phyloP scores from a whole-genome alignment of 305 asterid genomes.

The Ajuga reptans region DNA sequence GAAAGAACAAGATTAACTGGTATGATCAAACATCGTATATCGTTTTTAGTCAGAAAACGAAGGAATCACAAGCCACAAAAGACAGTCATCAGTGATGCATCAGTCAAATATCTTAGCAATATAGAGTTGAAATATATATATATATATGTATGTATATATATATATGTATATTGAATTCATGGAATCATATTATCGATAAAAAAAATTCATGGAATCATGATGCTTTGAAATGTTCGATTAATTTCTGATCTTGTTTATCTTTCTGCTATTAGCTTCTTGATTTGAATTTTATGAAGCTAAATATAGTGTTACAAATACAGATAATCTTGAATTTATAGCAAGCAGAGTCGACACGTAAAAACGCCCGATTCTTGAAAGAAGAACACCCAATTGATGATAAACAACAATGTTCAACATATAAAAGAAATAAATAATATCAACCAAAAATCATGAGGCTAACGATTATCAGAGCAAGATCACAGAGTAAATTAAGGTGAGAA shows the following conservation, averaged over 20 bases:
- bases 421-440: background rate
- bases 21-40: background rate
- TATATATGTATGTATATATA: too few species aligned
- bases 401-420: background rate
- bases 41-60: background rate
- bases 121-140: too few species aligned
- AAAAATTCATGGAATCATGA: too few species aligned
- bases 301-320: background rate
- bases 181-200: too few species aligned
- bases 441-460: background rate
- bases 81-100: background rate
- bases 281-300: background rate
- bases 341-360: background rate
- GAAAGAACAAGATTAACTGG: background rate
- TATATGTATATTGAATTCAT: too few species aligned
- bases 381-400: background rate
- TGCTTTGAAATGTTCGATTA: background rate
- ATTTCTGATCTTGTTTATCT: background rate
- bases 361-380: background rate
- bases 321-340: background rate
- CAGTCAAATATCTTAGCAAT: background rate
- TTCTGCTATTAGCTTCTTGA: background rate
- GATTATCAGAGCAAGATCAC: background rate
- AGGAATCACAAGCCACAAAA: background rate
- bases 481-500: background rate